A percentile compares a stretch with the other conserved stretches of the same genome.
These are phyloP conservation scores for Lojkania enalia DNA, from an alignment of 2,329 filamentous ascomycete genomes.

Conservation along the genomic window DNA sequence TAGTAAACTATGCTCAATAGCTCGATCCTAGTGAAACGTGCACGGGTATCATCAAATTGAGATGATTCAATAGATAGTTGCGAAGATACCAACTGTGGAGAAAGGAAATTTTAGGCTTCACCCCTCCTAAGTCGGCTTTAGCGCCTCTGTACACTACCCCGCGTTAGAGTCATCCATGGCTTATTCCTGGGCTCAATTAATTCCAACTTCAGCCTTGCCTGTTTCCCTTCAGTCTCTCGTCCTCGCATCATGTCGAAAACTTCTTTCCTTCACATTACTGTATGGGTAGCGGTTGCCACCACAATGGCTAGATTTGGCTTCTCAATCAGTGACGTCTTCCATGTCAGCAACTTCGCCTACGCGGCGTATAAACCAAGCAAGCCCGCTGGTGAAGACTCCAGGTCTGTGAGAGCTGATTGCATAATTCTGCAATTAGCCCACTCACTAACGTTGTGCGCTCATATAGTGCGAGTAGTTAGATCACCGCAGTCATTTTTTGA, in stretches of 20 bases:
- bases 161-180: too few relatives aligned
- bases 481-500: neutral
- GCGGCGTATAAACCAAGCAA: slow-evolving; percentile 4
- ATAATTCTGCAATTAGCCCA: neutral
- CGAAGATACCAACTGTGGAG: too few relatives aligned
- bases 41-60: too few relatives aligned
- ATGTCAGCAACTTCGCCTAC: slow-evolving; percentile 1
- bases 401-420: slow-evolving; percentile 4
- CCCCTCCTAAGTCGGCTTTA: too few relatives aligned
- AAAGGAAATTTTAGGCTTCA: too few relatives aligned
- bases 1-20: too few relatives aligned
- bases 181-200: neutral
- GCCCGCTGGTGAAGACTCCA: slow-evolving; percentile 5
- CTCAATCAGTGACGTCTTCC: slow-evolving; percentile 3
- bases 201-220: neutral
- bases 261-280: too few relatives aligned
- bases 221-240: neutral
- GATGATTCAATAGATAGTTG: too few relatives aligned
- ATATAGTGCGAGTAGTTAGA: neutral
- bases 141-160: too few relatives aligned
- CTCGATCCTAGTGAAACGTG: too few relatives aligned
- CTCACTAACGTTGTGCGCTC: neutral
- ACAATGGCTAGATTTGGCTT: slow-evolving; percentile 4
- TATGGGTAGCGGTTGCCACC: neutral
- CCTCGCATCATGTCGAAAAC: neutral